These are phyloP conservation scores for Haematococcus lacustris DNA, from an alignment of 139 green algal genomes.

Conservation along the genomic window DNA sequence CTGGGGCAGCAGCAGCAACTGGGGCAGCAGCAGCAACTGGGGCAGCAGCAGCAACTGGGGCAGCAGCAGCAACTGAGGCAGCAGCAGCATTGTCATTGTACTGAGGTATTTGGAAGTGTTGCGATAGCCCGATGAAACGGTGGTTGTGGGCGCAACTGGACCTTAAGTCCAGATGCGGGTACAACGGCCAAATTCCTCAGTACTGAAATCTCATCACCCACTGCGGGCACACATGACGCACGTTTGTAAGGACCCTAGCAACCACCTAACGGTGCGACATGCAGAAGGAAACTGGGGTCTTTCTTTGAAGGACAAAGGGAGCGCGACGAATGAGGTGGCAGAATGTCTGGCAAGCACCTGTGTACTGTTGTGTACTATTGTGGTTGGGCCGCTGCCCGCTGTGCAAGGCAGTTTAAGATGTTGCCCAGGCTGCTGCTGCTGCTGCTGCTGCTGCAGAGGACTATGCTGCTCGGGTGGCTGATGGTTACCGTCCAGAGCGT, in stretches of 20 bases:
- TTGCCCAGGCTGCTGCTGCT: not conserved
- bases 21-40: too few relatives aligned
- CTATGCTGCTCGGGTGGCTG: slow-evolving; percentile 16
- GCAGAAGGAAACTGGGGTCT: not conserved
- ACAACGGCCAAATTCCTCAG: not conserved
- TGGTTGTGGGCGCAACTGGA: not conserved
- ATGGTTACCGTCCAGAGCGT: slow-evolving; percentile 24
- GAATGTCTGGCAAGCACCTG: not conserved
- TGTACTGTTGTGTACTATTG: not conserved
- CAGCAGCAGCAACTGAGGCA: too few relatives aligned
- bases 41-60: too few relatives aligned
- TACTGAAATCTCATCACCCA: not conserved
- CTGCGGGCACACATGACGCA: not conserved
- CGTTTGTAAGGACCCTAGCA: not conserved
- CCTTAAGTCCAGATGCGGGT: not conserved
- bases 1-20: too few relatives aligned
- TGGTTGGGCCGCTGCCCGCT: not conserved
- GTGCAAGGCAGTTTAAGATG: not conserved
- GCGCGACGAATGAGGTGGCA: not conserved
- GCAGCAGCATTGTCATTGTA: too few relatives aligned
- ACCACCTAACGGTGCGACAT: not conserved
- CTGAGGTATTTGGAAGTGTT: not conserved
- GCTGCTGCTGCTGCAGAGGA: slow-evolving; percentile 6
- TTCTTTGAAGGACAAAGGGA: not conserved
- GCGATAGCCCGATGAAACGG: not conserved